Conservation (phyloP, 345 rosid species). For the Carallia pectinifolia region DNA sequence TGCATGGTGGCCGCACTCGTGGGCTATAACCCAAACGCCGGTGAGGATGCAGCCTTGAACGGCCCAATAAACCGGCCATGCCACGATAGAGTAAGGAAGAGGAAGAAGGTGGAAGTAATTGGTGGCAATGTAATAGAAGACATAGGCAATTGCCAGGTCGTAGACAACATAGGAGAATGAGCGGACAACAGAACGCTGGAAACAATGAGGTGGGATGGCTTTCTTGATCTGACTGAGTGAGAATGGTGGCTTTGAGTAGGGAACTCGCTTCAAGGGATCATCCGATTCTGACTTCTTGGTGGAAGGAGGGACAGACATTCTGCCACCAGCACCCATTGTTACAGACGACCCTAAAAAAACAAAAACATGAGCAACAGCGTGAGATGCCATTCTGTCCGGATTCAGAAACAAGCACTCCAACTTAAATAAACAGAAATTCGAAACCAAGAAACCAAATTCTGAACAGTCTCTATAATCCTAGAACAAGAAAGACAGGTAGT, state of each 20-base stretch:
- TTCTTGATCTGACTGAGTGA: constrained; percentile 32
- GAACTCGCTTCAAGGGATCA: constrained; percentile 19
- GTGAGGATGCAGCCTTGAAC: constrained; percentile 36
- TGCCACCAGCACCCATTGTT: constrained; percentile 36
- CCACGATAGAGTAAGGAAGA: constrained; percentile 18
- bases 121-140: constrained; percentile 30
- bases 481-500: too few relatives aligned
- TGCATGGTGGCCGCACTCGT: constrained; percentile 42
- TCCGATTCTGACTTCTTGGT: constrained; percentile 9
- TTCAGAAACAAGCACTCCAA: too few relatives aligned
- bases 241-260: constrained; percentile 37
- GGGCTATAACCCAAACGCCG: constrained; percentile 34
- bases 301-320: constrained; percentile 23
- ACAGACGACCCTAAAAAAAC: constrained; percentile 16
- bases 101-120: constrained; percentile 35
- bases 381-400: too few relatives aligned
- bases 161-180: constrained; percentile 30
- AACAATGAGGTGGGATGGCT: constrained; percentile 36
- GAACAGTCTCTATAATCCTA: too few relatives aligned
- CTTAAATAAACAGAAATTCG: too few relatives aligned
- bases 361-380: neutral
- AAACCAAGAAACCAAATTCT: too few relatives aligned
- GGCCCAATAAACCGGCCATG: constrained; percentile 39
- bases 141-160: constrained; percentile 22
- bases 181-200: constrained; percentile 26